Percentiles rank a stretch among this genome's conserved stretches.
Evolutionary conservation across 2,329 filamentous ascomycete species (phyloP).

Genomic region (Exophiala sp.): DNA sequence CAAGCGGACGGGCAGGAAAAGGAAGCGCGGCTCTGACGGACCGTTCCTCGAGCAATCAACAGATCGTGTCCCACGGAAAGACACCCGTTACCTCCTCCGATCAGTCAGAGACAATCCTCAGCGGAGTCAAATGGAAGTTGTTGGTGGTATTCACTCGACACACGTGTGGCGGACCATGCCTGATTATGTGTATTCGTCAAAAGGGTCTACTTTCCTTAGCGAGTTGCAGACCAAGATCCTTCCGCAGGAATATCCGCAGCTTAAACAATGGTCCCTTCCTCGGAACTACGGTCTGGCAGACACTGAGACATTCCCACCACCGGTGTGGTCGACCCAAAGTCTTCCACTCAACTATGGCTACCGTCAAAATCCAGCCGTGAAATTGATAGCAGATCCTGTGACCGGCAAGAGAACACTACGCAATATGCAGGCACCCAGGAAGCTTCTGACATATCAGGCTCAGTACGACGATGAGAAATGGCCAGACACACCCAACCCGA

Average conservation of each 20-base stretch:
- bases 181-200: conserved; percentile 77
- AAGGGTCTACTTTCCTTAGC: conserved; percentile 61
- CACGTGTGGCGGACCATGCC: conserved; percentile 78
- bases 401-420: conserved; percentile 54
- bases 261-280: conserved; percentile 63
- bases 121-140: conserved; percentile 60
- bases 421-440: conserved; percentile 53
- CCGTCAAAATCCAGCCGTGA: conserved; percentile 76
- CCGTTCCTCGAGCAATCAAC: conserved; percentile 52
- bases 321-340: conserved; percentile 28
- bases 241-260: conserved; percentile 59
- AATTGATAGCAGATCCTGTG: conserved; percentile 51
- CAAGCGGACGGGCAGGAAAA: conserved; percentile 75
- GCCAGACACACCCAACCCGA: conserved; percentile 44
- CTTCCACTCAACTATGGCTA: conserved; percentile 48
- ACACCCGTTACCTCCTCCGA: conserved; percentile 52
- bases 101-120: conserved; percentile 65
- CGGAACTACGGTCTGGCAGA: conserved; percentile 56
- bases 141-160: conserved; percentile 69
- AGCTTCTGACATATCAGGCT: conserved; percentile 54
- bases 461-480: conserved; percentile 57
- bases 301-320: conserved; percentile 68
- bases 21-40: conserved; percentile 69
- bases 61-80: conserved; percentile 41
- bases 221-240: conserved; percentile 66